These are phyloP conservation scores for Lactifluus rugatus DNA, from an alignment of 768 basidiomycete species.

Conservation along the genomic window DNA sequence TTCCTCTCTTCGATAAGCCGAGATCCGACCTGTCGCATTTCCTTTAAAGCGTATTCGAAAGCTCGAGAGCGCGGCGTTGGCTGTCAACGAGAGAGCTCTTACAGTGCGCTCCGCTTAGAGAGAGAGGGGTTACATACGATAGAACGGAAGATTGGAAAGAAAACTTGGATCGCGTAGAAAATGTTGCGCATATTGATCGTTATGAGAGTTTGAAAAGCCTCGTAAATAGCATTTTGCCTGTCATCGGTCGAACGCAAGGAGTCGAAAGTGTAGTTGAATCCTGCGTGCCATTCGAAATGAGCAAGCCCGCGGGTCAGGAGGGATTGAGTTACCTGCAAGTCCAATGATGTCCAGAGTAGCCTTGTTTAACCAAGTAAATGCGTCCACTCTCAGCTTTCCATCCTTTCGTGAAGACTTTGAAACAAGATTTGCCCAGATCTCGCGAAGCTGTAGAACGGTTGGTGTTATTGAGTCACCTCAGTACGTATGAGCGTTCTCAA, in stretches of 20 bases:
- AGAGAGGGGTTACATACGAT: slow-evolving; percentile 28
- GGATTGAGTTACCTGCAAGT: slow-evolving; percentile 16
- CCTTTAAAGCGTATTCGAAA: slow-evolving; percentile 27
- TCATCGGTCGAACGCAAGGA: slow-evolving; percentile 25
- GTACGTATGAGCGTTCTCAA: neutral
- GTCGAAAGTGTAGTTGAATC: slow-evolving; percentile 33
- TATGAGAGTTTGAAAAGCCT: slow-evolving; percentile 29
- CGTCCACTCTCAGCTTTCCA: slow-evolving; percentile 8
- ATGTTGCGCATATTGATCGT: slow-evolving; percentile 7
- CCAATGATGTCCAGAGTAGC: slow-evolving; percentile 24
- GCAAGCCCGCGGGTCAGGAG: neutral
- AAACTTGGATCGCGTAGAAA: slow-evolving; percentile 27
- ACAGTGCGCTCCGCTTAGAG: neutral
- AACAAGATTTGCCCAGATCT: slow-evolving; percentile 22
- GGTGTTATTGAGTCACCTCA: too few relatives aligned
- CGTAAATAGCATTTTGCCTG: slow-evolving; percentile 27
- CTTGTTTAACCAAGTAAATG: slow-evolving; percentile 18
- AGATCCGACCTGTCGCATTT: slow-evolving; percentile 42
- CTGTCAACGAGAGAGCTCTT: slow-evolving; percentile 15
- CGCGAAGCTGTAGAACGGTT: slow-evolving; percentile 21
- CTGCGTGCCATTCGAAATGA: slow-evolving; percentile 19
- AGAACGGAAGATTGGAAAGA: slow-evolving; percentile 31
- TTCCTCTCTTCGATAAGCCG: neutral
- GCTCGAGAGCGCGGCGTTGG: slow-evolving; percentile 19
- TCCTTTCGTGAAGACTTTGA: too few relatives aligned